These are phyloP conservation scores for Cyberlindnera bimundalis DNA, from an alignment of 805 yeast genomes.

Conservation along the genomic window DNA sequence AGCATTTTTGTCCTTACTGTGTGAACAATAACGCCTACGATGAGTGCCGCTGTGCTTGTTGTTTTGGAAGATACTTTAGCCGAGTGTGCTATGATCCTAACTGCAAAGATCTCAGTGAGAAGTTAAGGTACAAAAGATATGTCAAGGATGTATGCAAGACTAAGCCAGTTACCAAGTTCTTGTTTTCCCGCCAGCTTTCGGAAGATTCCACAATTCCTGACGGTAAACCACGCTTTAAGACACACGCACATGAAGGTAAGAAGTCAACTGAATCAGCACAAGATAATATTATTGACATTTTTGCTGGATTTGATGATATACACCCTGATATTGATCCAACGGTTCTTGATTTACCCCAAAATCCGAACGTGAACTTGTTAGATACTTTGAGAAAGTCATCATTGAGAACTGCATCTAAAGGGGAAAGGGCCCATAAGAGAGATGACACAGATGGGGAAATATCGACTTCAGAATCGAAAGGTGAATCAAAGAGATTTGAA, in stretches of 20 bases:
- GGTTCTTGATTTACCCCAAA: conserved; percentile 7
- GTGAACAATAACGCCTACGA: conserved; percentile 27
- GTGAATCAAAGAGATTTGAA: conserved; percentile 3
- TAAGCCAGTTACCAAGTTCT: conserved; percentile 18
- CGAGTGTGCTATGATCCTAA: conserved; percentile 27
- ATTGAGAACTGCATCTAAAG: conserved; percentile 10
- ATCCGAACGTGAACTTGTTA: conserved; percentile 12
- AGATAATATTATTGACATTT: conserved; percentile 9
- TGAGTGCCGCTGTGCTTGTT: conserved; percentile 30
- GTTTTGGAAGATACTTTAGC: conserved; percentile 27
- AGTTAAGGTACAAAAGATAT: conserved; percentile 25
- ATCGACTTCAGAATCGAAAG: too few species aligned
- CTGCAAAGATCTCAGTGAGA: conserved; percentile 21
- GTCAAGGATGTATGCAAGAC: conserved; percentile 26
- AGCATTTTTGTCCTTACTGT: conserved; percentile 27
- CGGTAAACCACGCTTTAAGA: conserved; percentile 9
- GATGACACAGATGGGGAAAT: too few species aligned
- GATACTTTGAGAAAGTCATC: conserved; percentile 15
- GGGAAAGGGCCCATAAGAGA: too few species aligned
- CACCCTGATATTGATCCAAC: not conserved
- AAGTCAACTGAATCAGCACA: not conserved
- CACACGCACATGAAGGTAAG: not conserved
- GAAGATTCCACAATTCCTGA: conserved; percentile 1
- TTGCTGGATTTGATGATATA: conserved; percentile 15
- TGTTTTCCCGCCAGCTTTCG: conserved; percentile 6